These are phyloP conservation scores for Vaccinium macrocarpon DNA, from an alignment of 148 eudicot genomes.

Conservation along the genomic window DNA sequence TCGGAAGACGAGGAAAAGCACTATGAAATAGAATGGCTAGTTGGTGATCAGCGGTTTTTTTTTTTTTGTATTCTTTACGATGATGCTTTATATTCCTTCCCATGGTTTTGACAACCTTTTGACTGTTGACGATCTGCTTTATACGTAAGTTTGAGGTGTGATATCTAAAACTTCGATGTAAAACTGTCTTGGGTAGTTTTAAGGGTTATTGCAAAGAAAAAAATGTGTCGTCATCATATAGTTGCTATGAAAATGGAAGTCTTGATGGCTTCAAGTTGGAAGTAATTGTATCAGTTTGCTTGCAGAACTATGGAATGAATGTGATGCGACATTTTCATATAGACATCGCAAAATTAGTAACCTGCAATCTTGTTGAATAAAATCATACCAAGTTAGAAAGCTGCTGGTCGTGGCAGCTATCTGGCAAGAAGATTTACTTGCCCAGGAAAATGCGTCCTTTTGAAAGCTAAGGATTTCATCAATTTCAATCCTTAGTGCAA, in stretches of 20 bases:
- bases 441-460: not conserved
- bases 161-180: not conserved
- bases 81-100: not conserved
- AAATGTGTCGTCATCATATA: not conserved
- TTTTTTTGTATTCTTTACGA: not conserved
- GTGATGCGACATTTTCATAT: too few species aligned
- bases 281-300: not conserved
- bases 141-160: not conserved
- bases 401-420: not conserved
- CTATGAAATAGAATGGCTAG: not conserved
- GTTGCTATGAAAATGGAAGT: not conserved
- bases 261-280: not conserved
- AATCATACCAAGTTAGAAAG: not conserved
- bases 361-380: not conserved
- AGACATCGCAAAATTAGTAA: too few species aligned
- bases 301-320: not conserved
- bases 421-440: not conserved
- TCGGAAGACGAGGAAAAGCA: not conserved
- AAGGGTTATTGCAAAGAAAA: not conserved
- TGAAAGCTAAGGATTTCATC: not conserved
- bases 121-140: not conserved
- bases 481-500: not conserved
- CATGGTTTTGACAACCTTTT: not conserved
- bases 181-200: not conserved
- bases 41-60: not conserved